Base-by-base conservation (phyloP, 73 alveolate species). In the Stentor roeselii region DNA sequence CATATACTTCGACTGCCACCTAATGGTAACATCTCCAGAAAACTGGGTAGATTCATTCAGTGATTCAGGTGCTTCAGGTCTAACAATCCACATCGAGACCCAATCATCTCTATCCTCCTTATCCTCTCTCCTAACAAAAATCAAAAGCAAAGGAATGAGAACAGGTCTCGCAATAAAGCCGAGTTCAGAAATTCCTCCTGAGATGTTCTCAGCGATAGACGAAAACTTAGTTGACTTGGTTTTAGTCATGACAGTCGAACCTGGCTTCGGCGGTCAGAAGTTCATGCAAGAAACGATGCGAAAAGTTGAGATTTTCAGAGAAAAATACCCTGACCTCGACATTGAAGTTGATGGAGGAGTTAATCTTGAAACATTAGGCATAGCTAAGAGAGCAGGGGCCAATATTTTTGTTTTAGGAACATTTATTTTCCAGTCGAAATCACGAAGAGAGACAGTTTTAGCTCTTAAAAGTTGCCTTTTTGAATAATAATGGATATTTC, bases 321-420 rank as follows among this genome's bases (percentile, higher is more conserved):
- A 76, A 78, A 39, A 36, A 1, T 88, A 42, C 37, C 93, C 95
- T 3, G 82, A 39, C 41, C 59, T 84, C 60, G 85, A 88, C 41
- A 88, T 91, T 42, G 91, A 91, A 59, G 94, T 91, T 36, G 96
- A 91, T 80, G 96, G 96, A 3, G 96, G 96, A 0, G 94, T 91
- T 60, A 88, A 84, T 30, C 78, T 41, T 37, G 87, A 83, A 39
- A 91, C 87, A 15, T 84, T 85, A 39, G 87, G 80, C 42, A 85
- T 84, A 36, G 92, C 92, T 3, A 88, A 88, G n/a, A 37, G 83
- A 77, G 90, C 95, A 3, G 96, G 96, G 3, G 96, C 94, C 58
- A 91, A 91, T 75, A 90, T 88, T 67, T 76, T 91, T 60, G 96
- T 91, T n/a, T 76, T 88, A 6, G 96, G 94, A 78, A 88, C 96